These are phyloP conservation scores for Penicillium ucsense DNA, from an alignment of 495 filamentous ascomycete genomes.

Conservation along the genomic window DNA sequence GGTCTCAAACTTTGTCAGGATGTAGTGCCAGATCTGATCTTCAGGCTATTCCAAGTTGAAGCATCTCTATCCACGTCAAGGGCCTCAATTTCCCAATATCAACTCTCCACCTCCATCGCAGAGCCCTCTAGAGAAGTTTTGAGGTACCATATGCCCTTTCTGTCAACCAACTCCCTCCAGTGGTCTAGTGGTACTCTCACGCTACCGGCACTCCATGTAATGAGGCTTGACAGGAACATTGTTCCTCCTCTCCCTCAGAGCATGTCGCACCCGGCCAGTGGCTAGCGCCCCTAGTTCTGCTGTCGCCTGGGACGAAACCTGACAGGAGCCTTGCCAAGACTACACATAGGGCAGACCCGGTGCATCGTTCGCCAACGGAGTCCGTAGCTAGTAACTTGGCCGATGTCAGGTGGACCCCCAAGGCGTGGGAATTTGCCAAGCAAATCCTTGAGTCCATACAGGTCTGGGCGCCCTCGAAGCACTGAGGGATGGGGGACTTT, in stretches of 20 bases:
- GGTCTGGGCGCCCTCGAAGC: not conserved
- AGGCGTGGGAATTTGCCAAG: not conserved
- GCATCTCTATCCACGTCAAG: too few relatives aligned
- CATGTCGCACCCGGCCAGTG: not conserved
- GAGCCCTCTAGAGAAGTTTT: not conserved
- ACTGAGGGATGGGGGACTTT: not conserved
- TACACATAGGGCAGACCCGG: constrained; percentile 1
- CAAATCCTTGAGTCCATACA: not conserved
- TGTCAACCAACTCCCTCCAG: not conserved
- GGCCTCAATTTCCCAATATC: too few relatives aligned
- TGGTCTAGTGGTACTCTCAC: not conserved
- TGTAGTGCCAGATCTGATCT: too few relatives aligned
- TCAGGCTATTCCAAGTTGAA: too few relatives aligned
- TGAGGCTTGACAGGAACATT: not conserved
- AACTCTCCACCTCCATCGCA: too few relatives aligned
- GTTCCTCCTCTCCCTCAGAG: not conserved
- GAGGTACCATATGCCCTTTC: not conserved
- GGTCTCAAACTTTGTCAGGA: too few relatives aligned
- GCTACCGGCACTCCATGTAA: not conserved
- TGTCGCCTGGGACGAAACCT: not conserved
- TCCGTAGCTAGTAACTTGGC: constrained; percentile 1
- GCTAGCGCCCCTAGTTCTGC: not conserved
- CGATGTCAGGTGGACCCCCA: not conserved
- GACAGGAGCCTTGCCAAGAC: not conserved
- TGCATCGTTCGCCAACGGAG: not conserved